Base-by-base conservation (phyloP, 83 land plant species). In the Larix sibirica region DNA sequence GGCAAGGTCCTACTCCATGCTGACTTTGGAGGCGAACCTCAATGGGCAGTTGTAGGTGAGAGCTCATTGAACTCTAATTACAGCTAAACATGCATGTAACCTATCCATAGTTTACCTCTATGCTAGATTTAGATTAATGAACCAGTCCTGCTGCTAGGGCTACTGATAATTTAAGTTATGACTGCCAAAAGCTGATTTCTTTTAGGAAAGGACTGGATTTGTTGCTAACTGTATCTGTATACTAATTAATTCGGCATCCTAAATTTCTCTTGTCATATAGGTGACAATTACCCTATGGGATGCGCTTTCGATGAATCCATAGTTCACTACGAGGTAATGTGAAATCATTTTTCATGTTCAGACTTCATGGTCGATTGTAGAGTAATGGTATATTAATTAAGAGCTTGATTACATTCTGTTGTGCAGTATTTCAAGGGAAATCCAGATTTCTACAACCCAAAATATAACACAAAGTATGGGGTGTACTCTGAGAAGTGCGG, bases 31-130 rank as follows among this genome's bases (percentile, higher is more conserved):
- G 91, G 79, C 18, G 93, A 93, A 71, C 96, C 99, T 31, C 99
- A 96, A 81, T 96, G 96, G 96, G 93, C 97, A 58, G 99, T 95
- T 83, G 99, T 96, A 23, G 99, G 96, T 94, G 62, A 47, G 62
- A 33, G 85, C 23, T 56, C 10, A 6, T 14, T 59, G 9, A 21
- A 10, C 44, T 38, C 17, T 63, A 16, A 28, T 28, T 28, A 28
- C 28, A 28, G 28, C 28, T 28, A 28, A 28, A 28, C 28, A 28
- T 28, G 28, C 28, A 28, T 61, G 20, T 1, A 14, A 14, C 14
- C 20, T 14, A 61, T 61, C 63, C 14, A 8, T 62, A 16, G 0
- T 23, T 64, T n/a, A n/a, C 10, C 0, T 64, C 23, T 64, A 3
- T 64, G 0, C 0, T 64, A 7, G 9, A n/a, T 64, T n/a, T 23